These are phyloP conservation scores for Rhodomyrtus tomentosa DNA, from an alignment of 345 rosid genomes.

Conservation along the genomic window DNA sequence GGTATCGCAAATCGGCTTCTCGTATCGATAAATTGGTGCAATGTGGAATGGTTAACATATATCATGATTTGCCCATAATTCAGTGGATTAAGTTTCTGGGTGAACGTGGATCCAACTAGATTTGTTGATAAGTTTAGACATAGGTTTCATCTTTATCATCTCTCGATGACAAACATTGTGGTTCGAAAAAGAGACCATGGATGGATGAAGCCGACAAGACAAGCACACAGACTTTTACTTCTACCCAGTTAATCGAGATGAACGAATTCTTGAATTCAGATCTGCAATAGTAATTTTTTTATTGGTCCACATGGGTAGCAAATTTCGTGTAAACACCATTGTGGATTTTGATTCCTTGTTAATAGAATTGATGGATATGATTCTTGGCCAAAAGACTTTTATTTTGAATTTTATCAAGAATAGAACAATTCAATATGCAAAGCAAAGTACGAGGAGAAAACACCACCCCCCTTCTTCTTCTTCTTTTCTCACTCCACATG, in stretches of 20 bases:
- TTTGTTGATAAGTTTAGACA: accelerated
- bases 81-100: accelerated
- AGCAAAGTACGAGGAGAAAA: too few relatives aligned
- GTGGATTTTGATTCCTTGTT: too few relatives aligned
- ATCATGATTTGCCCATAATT: accelerated
- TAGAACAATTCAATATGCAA: too few relatives aligned
- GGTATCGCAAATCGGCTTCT: too few relatives aligned
- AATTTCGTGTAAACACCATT: too few relatives aligned
- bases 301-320: not conserved
- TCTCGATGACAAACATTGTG: accelerated
- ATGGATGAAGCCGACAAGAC: too few relatives aligned
- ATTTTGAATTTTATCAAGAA: too few relatives aligned
- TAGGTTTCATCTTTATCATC: accelerated
- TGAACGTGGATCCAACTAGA: accelerated
- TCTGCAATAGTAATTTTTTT: accelerated
- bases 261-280: not conserved
- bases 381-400: too few relatives aligned
- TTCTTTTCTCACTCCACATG: not conserved
- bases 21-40: accelerated
- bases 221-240: not conserved
- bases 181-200: accelerated
- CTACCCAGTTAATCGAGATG: accelerated
- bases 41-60: accelerated
- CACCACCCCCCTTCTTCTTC: too few relatives aligned
- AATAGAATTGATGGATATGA: too few relatives aligned